Base-by-base conservation (phyloP, 345 rosid genomes). In the Luvunga scandens region DNA sequence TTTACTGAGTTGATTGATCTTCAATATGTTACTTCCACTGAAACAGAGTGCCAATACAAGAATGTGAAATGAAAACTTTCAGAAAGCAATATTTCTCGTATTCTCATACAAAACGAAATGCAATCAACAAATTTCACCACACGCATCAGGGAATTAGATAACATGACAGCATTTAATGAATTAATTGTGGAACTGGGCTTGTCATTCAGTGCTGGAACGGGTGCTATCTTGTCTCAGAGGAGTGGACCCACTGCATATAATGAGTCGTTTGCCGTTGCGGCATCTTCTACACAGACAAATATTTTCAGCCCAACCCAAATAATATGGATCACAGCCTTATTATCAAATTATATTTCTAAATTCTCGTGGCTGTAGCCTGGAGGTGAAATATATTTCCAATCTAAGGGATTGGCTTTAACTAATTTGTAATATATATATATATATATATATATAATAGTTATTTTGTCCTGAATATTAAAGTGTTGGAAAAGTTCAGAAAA, bases 201-300 rank as follows among this genome's bases (percentile, higher is more conserved):
- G 30, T 48, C 24, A 50, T 70, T 70, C 39, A 71, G 36, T 28
- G 39, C 25, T 50, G 74, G 39, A 50, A 30, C 61, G 19, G 39
- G 75, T 28, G 45, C 57, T 57, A n/a, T 33, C 55, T 39, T 39
- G 55, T 72, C 45, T 72, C 42, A 24, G 10, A 56, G 16, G 50
- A 13, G 50, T 14, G 65, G 65, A 72, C 75, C 75, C 75, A 72
- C 33, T n/a, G n/a, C 66, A 36, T 34, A 59, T 72, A 72, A 55
- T n/a, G 50, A 45, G 50, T 45, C 50, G 13, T 12, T 42, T 42
- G 48, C 48, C 14, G 4, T 42, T 42, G 48, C 48, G 48, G 38
- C 62, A 10, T 71, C 30, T 31, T 55, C 75, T 10, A 12, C 9
- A 2, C 10, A 16, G 1, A 31, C 9, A 9, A 1, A 16, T n/a